phyloP scores from a whole-genome alignment of 2,329 filamentous ascomycete genomes.

The Stagonosporopsis tanaceti region DNA sequence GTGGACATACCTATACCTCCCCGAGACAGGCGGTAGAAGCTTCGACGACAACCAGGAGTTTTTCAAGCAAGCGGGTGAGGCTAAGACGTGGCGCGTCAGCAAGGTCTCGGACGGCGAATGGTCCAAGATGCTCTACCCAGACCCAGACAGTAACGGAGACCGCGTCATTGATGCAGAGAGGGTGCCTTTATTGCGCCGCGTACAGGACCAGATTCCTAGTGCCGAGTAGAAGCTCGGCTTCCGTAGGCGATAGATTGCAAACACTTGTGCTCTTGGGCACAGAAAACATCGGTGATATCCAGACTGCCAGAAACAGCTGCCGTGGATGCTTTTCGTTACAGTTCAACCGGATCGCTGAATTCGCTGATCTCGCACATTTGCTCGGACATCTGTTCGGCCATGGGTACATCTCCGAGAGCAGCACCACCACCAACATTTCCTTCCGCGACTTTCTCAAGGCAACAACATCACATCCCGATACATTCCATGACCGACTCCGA shows the following conservation, averaged over 20 bases:
- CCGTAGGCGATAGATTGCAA: constrained; percentile 10
- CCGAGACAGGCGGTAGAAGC: constrained; percentile 64
- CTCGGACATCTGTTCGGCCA: constrained; percentile 9
- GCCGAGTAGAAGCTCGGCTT: constrained; percentile 25
- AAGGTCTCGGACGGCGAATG: constrained; percentile 63
- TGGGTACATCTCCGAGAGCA: constrained; percentile 12
- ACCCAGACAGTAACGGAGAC: constrained; percentile 45
- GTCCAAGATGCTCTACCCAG: constrained; percentile 53
- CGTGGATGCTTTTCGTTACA: background rate
- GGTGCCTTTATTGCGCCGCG: constrained; percentile 54
- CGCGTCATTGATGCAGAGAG: constrained; percentile 52
- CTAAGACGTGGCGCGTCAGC: constrained; percentile 62
- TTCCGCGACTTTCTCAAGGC: background rate
- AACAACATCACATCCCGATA: constrained; percentile 2
- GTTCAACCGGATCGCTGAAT: background rate
- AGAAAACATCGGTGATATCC: background rate
- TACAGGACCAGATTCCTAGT: constrained; percentile 54
- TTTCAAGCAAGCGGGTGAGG: constrained; percentile 62
- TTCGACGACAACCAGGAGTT: constrained; percentile 69
- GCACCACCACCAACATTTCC: background rate
- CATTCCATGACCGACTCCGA: constrained; percentile 1
- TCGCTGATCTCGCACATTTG: constrained; percentile 1
- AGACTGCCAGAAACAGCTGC: background rate
- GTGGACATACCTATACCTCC: constrained; percentile 62
- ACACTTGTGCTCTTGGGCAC: background rate